A percentile compares a stretch with the other conserved stretches of the same genome.
phyloP scores from a whole-genome alignment of 257 asterid genomes.

The Lycium ferocissimum region DNA sequence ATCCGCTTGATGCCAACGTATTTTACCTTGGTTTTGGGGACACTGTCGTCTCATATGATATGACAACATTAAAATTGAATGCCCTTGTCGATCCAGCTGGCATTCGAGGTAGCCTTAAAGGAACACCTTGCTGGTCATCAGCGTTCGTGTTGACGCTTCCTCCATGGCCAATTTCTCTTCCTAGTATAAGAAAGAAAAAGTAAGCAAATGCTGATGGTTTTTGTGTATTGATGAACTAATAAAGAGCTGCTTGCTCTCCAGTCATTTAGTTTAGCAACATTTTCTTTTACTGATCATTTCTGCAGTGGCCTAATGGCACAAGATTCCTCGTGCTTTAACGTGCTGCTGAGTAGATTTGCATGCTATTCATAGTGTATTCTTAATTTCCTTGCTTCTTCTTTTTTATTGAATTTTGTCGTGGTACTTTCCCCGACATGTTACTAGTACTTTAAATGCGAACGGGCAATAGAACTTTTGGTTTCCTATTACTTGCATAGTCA shows the following conservation, averaged over 20 bases:
- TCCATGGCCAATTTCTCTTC: slow-evolving; percentile 29
- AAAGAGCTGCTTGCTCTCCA: neutral
- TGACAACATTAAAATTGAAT: slow-evolving; percentile 20
- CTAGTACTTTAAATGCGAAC: neutral
- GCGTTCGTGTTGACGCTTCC: slow-evolving; percentile 25
- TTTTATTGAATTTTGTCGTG: neutral
- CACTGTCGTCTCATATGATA: neutral
- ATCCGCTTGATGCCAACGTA: slow-evolving; percentile 14
- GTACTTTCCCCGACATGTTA: neutral
- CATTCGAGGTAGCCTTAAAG: neutral
- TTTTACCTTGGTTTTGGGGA: slow-evolving; percentile 31
- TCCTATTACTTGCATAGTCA: neutral
- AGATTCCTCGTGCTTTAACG: neutral
- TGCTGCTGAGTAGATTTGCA: neutral
- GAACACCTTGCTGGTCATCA: slow-evolving; percentile 16
- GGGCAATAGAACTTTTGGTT: neutral
- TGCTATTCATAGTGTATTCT: neutral
- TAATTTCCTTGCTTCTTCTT: neutral
- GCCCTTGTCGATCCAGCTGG: slow-evolving; percentile 6
- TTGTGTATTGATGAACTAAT: neutral
- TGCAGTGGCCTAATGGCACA: neutral
- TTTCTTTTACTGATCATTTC: neutral
- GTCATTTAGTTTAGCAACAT: neutral
- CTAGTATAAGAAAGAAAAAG: neutral
- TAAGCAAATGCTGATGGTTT: neutral